These are phyloP conservation scores for Pezicula neosporulosa DNA, from an alignment of 2,329 filamentous ascomycete genomes.

Conservation along the genomic window DNA sequence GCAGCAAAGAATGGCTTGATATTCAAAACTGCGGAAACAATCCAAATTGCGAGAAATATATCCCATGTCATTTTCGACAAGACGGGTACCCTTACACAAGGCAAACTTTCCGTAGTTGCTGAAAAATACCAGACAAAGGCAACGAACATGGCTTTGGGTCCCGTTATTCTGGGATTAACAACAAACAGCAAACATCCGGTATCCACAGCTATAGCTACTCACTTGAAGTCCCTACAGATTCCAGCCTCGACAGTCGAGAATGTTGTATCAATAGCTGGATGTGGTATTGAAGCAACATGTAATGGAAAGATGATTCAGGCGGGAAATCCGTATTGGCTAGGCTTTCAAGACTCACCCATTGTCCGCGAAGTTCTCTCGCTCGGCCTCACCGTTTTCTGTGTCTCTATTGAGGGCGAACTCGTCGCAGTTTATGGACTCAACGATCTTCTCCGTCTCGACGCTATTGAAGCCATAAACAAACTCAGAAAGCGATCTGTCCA, in stretches of 20 bases:
- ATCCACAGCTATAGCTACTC: constrained; percentile 28
- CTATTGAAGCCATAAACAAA: constrained; percentile 29
- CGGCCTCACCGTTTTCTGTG: constrained; percentile 44
- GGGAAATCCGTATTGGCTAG: constrained; percentile 49
- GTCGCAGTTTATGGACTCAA: constrained; percentile 41
- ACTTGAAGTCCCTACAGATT: constrained; percentile 24
- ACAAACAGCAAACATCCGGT: constrained; percentile 21
- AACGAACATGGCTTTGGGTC: constrained; percentile 7
- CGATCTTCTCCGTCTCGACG: constrained; percentile 43
- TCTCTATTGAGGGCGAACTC: constrained; percentile 34
- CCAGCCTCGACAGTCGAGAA: constrained; percentile 23
- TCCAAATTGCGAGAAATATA: constrained; percentile 59
- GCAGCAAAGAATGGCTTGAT: constrained; percentile 64
- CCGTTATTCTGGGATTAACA: constrained; percentile 33
- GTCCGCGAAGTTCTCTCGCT: constrained; percentile 33
- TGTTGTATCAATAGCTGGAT: constrained; percentile 38
- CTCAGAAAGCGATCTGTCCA: constrained; percentile 36
- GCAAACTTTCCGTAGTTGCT: constrained; percentile 42
- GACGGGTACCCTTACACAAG: constrained; percentile 70
- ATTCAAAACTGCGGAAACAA: constrained; percentile 62
- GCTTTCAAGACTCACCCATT: constrained; percentile 23
- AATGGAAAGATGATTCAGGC: constrained; percentile 34
- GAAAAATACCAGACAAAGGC: constrained; percentile 31
- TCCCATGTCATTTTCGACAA: constrained; percentile 76
- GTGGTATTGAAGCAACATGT: constrained; percentile 39